Percentiles rank a stretch among this genome's conserved stretches.
Evolutionary conservation across 2,329 filamentous ascomycete genomes (phyloP).

Genomic region (Aspergillus piperis): DNA sequence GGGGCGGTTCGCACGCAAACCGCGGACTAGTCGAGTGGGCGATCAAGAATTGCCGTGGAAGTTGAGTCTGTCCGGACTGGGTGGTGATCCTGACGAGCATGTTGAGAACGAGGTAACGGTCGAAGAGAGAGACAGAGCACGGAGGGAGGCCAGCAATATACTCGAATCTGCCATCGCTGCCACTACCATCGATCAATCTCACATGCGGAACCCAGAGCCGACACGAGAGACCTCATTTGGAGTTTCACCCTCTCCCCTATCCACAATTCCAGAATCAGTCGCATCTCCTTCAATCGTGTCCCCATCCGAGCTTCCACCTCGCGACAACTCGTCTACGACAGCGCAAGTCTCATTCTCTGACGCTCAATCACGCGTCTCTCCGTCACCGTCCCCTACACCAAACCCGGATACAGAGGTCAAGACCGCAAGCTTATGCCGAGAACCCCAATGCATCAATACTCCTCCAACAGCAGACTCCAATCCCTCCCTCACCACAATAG

Average conservation of each 20-base stretch:
- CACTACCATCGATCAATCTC: not conserved
- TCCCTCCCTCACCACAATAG: not conserved
- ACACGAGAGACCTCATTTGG: not conserved
- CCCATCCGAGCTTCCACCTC: not conserved
- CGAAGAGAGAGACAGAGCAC: not conserved
- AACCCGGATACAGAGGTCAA: too few species aligned
- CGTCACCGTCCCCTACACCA: too few species aligned
- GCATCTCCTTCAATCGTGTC: not conserved
- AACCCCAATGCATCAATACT: too few species aligned
- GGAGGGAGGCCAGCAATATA: not conserved
- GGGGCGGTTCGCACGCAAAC: conserved; percentile 20
- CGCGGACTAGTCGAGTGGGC: conserved; percentile 33
- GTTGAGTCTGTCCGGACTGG: conserved; percentile 32
- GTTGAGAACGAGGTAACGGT: conserved; percentile 12
- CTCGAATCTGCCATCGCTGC: not conserved
- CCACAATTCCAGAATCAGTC: not conserved
- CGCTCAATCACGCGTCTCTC: too few species aligned
- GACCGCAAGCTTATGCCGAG: too few species aligned
- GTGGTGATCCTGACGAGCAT: conserved; percentile 19
- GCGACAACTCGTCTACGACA: too few species aligned
- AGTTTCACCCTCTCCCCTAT: not conserved
- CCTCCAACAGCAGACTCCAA: not conserved
- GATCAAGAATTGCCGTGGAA: conserved; percentile 42
- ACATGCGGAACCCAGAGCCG: not conserved
- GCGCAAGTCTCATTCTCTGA: too few species aligned